A percentile compares a stretch with the other conserved stretches of the same genome.
These are phyloP conservation scores for Colletotrichum aenigma DNA, from an alignment of 2,329 filamentous ascomycete genomes.

Conservation along the genomic window DNA sequence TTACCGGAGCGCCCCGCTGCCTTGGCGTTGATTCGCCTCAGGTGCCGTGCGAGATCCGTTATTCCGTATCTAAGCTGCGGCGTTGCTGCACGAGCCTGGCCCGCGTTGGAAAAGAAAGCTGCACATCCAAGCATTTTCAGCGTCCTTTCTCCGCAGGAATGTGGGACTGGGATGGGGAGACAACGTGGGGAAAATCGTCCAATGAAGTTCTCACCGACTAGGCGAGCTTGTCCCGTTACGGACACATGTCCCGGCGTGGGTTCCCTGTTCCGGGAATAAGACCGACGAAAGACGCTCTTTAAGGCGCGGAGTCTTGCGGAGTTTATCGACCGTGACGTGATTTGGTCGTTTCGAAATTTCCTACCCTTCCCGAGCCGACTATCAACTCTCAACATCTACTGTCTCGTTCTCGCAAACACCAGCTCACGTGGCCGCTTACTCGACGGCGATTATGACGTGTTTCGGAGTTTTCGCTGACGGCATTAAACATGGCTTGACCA, in stretches of 20 bases:
- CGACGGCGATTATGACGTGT: background rate
- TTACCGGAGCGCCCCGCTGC: background rate
- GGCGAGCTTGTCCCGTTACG: background rate
- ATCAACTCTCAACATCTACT: background rate
- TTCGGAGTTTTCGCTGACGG: background rate
- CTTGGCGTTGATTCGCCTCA: background rate
- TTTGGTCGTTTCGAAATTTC: conserved; percentile 1
- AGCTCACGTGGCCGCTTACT: background rate
- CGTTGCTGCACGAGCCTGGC: background rate
- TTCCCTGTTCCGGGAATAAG: background rate
- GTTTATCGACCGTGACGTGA: conserved; percentile 14
- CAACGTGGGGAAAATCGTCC: conserved; percentile 1
- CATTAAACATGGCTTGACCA: background rate
- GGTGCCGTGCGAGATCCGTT: conserved; percentile 6
- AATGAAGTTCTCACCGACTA: background rate
- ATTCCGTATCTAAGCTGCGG: background rate
- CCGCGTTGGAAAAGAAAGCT: background rate
- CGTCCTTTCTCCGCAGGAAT: background rate
- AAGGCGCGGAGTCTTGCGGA: conserved; percentile 17
- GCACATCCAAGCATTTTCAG: background rate
- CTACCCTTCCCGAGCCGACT: background rate
- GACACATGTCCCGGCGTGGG: background rate
- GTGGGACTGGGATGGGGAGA: background rate
- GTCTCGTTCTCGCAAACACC: background rate
- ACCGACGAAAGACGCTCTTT: background rate